These are phyloP conservation scores for Neurospora discreta DNA, from an alignment of 495 filamentous ascomycete genomes.

Conservation along the genomic window DNA sequence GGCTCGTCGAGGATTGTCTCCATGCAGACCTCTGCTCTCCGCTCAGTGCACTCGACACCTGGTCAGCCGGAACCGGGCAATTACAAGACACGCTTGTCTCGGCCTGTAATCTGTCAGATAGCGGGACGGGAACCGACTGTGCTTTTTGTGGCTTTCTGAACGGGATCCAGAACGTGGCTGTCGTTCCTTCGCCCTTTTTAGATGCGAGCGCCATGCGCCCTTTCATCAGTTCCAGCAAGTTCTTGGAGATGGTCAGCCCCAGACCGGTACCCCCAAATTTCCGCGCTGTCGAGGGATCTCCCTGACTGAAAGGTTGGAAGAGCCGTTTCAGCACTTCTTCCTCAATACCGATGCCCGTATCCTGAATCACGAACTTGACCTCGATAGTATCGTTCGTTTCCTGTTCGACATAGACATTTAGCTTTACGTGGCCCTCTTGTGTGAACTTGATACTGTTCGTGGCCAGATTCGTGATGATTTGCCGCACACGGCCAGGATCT, in stretches of 20 bases:
- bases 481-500: conserved; percentile 67
- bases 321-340: conserved; percentile 59
- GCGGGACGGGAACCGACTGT: conserved; percentile 27
- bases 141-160: conserved; percentile 44
- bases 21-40: conserved; percentile 21
- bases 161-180: conserved; percentile 54
- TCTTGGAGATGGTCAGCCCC: conserved; percentile 71
- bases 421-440: conserved; percentile 53
- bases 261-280: conserved; percentile 74
- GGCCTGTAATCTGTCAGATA: conserved; percentile 51
- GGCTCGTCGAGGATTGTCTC: conserved; percentile 22
- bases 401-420: conserved; percentile 35
- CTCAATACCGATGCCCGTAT: conserved; percentile 78
- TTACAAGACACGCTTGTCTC: conserved; percentile 51
- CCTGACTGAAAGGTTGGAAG: conserved; percentile 81
- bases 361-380: conserved; percentile 55
- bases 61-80: conserved; percentile 24
- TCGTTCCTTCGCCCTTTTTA: conserved; percentile 48
- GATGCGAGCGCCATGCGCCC: conserved; percentile 59
- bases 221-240: conserved; percentile 70
- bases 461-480: conserved; percentile 78
- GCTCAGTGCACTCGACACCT: conserved; percentile 3
- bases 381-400: conserved; percentile 38
- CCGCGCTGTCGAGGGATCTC: conserved; percentile 64
- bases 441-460: conserved; percentile 89